phyloP scores from a whole-genome alignment of 2,329 filamentous ascomycete species.

The Chaetomium sp. region DNA sequence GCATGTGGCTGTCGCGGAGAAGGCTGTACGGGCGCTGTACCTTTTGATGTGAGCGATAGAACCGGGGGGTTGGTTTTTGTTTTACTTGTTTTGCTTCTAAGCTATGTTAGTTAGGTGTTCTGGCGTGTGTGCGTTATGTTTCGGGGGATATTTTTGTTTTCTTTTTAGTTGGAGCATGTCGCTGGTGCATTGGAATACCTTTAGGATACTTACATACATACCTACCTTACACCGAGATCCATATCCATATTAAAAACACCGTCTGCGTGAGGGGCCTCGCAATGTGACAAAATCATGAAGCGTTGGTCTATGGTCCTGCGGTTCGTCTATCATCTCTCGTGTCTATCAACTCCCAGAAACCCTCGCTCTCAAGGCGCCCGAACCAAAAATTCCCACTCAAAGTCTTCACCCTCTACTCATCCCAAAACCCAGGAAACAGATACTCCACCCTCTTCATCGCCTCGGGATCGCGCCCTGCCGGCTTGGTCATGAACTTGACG shows the following conservation, averaged over 20 bases:
- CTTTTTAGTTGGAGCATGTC: background rate
- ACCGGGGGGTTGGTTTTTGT: background rate
- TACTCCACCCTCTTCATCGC: constrained; percentile 80
- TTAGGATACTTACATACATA: constrained; percentile 11
- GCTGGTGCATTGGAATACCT: constrained; percentile 13
- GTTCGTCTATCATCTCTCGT: constrained; percentile 1
- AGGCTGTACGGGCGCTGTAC: constrained; percentile 67
- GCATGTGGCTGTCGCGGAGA: constrained; percentile 74
- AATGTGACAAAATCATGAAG: background rate
- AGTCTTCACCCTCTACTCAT: constrained; percentile 38
- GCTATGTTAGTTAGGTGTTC: constrained; percentile 14
- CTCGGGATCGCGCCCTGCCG: constrained; percentile 70
- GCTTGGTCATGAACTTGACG: constrained; percentile 79
- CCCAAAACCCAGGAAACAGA: constrained; percentile 81
- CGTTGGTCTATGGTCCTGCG: background rate
- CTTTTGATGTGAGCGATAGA: constrained; percentile 55
- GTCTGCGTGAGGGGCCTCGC: background rate
- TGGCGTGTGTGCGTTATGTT: background rate
- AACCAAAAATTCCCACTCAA: background rate
- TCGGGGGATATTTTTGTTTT: background rate
- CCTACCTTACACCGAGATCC: background rate
- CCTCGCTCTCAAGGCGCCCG: background rate
- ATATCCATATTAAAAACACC: background rate
- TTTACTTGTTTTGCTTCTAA: constrained; percentile 4
- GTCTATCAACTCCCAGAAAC: constrained; percentile 12